phyloP scores from a whole-genome alignment of 2,329 filamentous ascomycete genomes.

The Ascosphaera apis region DNA sequence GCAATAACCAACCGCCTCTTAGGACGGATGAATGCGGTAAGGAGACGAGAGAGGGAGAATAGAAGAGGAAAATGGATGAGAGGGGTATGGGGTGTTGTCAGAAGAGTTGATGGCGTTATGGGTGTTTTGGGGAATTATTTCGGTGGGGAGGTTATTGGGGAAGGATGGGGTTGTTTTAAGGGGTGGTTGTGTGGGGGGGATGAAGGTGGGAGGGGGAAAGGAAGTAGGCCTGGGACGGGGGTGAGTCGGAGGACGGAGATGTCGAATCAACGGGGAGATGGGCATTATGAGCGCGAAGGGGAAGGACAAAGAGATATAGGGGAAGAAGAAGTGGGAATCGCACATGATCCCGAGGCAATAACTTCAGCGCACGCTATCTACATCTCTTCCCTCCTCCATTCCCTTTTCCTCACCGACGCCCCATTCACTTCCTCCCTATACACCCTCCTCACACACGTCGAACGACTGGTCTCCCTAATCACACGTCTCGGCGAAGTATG shows the following conservation, averaged over 20 bases:
- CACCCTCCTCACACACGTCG: constrained; percentile 31
- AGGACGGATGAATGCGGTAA: constrained; percentile 37
- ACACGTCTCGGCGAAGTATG: constrained; percentile 55
- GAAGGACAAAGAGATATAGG: too few relatives aligned
- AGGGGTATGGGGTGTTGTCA: constrained; percentile 72
- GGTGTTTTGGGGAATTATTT: constrained; percentile 74
- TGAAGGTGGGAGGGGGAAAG: too few relatives aligned
- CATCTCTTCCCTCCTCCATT: constrained; percentile 37
- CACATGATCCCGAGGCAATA: constrained; percentile 68
- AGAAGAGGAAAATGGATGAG: constrained; percentile 49
- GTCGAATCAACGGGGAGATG: too few relatives aligned
- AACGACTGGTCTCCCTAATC: constrained; percentile 57
- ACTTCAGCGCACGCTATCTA: constrained; percentile 59
- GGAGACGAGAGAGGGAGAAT: constrained; percentile 38
- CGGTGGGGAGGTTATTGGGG: constrained; percentile 67
- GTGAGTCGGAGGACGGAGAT: too few relatives aligned
- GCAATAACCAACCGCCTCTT: constrained; percentile 37
- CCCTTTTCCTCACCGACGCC: constrained; percentile 20
- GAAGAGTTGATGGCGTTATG: constrained; percentile 69
- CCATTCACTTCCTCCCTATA: constrained; percentile 19
- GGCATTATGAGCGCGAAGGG: too few relatives aligned
- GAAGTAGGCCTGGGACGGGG: too few relatives aligned
- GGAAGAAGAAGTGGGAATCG: too few relatives aligned
- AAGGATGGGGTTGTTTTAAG: constrained; percentile 59
- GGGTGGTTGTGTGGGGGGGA: constrained; percentile 48